Evolutionary conservation across 805 yeast species (phyloP).

Genomic region (Zygotorulaspora florentina): DNA sequence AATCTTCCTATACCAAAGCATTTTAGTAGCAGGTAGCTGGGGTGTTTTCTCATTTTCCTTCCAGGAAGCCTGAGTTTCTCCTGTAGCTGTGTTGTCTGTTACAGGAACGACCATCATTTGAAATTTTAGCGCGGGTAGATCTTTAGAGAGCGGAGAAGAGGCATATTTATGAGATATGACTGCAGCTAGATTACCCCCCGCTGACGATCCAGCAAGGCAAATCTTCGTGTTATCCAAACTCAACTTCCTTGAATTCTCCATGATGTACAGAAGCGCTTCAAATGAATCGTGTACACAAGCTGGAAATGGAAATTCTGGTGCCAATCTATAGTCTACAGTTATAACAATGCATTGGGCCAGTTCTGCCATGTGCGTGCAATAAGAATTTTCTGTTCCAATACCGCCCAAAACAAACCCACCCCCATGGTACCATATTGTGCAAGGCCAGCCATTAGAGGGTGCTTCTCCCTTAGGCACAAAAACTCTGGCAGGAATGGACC

Average conservation of each 20-base stretch:
- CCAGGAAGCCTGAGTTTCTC: constrained; percentile 38
- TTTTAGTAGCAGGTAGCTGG: constrained; percentile 43
- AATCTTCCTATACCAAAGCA: constrained; percentile 43
- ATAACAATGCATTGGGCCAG: constrained; percentile 39
- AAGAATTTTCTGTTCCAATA: constrained; percentile 40
- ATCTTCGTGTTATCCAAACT: constrained; percentile 35
- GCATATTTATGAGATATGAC: constrained; percentile 31
- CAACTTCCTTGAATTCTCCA: constrained; percentile 23
- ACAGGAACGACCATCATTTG: constrained; percentile 45
- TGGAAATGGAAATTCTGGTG: constrained; percentile 49
- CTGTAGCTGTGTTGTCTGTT: constrained; percentile 41
- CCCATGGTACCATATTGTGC: constrained; percentile 41
- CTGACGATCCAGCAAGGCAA: constrained; percentile 46
- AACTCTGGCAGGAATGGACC: constrained; percentile 30
- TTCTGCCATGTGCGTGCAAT: constrained; percentile 40
- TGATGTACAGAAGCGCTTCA: constrained; percentile 35
- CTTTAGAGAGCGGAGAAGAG: constrained; percentile 20
- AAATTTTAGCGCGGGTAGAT: constrained; percentile 36
- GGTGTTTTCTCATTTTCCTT: constrained; percentile 39
- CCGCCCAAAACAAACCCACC: constrained; percentile 45
- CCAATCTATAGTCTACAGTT: constrained; percentile 47
- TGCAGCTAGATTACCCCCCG: constrained; percentile 38
- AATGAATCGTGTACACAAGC: constrained; percentile 45
- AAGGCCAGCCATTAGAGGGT: constrained; percentile 39
- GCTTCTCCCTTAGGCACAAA: constrained; percentile 37